Conservation (phyloP, 306 rosid species). For the Malus sieversii region DNA sequence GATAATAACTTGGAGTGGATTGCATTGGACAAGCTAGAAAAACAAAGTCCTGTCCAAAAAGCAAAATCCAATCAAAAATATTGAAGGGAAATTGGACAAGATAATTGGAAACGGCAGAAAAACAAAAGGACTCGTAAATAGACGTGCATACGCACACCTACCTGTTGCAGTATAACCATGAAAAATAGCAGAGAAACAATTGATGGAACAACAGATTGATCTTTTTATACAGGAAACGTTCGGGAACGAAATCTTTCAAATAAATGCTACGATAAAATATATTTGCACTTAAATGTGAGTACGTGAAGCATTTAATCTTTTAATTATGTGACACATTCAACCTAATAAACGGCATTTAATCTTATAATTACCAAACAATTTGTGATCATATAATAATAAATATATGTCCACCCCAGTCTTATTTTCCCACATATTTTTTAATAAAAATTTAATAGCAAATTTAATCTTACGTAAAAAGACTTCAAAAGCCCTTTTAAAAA, state of each 20-base stretch:
- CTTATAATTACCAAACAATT: background rate
- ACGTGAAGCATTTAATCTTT: background rate
- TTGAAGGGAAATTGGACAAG: background rate
- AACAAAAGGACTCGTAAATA: background rate
- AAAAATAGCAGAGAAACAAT: background rate
- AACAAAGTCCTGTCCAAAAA: background rate
- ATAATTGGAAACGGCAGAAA: background rate
- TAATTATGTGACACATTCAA: background rate
- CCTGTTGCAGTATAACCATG: constrained; percentile 7
- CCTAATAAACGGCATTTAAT: constrained; percentile 13
- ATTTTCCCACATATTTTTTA: too few species aligned
- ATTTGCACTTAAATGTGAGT: background rate
- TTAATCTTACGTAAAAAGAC: too few species aligned
- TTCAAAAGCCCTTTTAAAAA: too few species aligned
- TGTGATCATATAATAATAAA: background rate
- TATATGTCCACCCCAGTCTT: too few species aligned
- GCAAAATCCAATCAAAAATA: background rate
- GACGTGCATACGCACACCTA: background rate
- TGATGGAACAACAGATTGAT: background rate
- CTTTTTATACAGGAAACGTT: background rate
- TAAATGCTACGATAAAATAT: background rate
- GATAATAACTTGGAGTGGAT: constrained; percentile 18
- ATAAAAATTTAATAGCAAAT: too few species aligned
- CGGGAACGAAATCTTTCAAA: background rate
- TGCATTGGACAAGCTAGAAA: constrained; percentile 26